A percentile compares a stretch with the other conserved stretches of the same genome.
These are phyloP conservation scores for Botryosphaeria dothidea DNA, from an alignment of 2,329 filamentous ascomycete species.

Conservation along the genomic window DNA sequence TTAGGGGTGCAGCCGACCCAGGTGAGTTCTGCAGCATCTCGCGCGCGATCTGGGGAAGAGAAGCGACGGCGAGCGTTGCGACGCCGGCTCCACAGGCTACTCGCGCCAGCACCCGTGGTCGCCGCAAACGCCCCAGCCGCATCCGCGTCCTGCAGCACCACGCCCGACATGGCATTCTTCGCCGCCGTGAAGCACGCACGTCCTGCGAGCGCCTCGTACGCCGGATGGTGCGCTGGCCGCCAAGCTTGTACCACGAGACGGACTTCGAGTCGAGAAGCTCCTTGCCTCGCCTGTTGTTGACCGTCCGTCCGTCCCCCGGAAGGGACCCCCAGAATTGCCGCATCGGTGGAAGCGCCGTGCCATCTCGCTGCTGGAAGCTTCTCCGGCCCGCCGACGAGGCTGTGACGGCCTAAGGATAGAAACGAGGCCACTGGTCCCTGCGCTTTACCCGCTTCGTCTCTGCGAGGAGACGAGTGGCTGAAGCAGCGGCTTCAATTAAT, in stretches of 20 bases:
- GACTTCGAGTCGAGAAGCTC: neutral
- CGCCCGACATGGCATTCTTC: neutral
- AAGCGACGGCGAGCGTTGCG: neutral
- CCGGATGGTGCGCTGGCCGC: neutral
- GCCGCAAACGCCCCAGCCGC: neutral
- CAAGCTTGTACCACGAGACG: neutral
- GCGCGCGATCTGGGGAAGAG: neutral
- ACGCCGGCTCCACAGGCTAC: neutral
- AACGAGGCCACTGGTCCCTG: neutral
- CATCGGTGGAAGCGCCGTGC: neutral
- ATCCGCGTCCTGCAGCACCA: neutral
- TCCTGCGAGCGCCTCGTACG: neutral
- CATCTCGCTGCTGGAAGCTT: neutral
- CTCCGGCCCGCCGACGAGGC: neutral
- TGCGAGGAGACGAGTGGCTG: neutral
- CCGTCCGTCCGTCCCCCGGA: neutral
- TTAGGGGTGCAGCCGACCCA: neutral
- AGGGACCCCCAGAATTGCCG: neutral
- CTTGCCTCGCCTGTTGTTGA: neutral
- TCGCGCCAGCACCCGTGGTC: neutral
- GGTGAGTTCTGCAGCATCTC: neutral
- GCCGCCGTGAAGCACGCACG: neutral
- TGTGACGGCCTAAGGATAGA: slow-evolving; percentile 8
- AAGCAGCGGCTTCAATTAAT: neutral
- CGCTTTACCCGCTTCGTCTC: neutral